Evolutionary conservation across 352 stramenopile genomes (phyloP), one percentile per base, ranked within the genome.

Genomic region (Pythium phragmitis): DNA sequence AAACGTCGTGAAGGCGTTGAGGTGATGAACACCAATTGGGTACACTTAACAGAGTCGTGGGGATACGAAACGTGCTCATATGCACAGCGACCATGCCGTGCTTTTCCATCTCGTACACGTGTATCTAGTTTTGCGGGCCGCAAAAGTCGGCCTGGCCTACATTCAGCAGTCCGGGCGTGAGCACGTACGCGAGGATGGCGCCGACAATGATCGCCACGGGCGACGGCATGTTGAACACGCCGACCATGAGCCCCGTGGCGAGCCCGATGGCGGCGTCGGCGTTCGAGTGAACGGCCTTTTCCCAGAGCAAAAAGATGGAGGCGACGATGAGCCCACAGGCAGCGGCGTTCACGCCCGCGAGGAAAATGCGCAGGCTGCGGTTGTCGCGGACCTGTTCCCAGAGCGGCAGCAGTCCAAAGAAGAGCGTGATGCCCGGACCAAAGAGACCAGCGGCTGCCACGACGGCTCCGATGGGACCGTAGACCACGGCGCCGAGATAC

Each of bases 381-480:
- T 96, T 80, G 61, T 94, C 81, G 46, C 94, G 87, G 13, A 98
- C 76, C 23, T 79, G 79, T 61, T 93, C 87, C 94, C 94, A 98
- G 36, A 98, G 92, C 39, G 94, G 94, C 12, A 97, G 68, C 55
- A 98, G 77, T 0, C 81, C 92, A 68, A 98, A 97, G 57, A 95
- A 91, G 16, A 98, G 81, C 37, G 96, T 85, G 13, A 98, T 76
- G 41, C 94, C 94, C 21, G 96, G 93, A 11, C 90, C 92, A 69
- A 98, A 98, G 23, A 98, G 78, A 41, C 94, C 94, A 17, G 87
- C 17, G 36, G 78, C 94, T 2, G 87, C 89, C 33, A 98, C 68
- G n/a, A 98, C 60, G 26, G 89, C 93, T 7, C 96, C 96, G 7
- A 85, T 59, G 21, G 97, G 70, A 3, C 92, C 92, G 53, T 88